phyloP scores from a whole-genome alignment of 2,329 filamentous ascomycete genomes.

The Gliomastix tumulicola region DNA sequence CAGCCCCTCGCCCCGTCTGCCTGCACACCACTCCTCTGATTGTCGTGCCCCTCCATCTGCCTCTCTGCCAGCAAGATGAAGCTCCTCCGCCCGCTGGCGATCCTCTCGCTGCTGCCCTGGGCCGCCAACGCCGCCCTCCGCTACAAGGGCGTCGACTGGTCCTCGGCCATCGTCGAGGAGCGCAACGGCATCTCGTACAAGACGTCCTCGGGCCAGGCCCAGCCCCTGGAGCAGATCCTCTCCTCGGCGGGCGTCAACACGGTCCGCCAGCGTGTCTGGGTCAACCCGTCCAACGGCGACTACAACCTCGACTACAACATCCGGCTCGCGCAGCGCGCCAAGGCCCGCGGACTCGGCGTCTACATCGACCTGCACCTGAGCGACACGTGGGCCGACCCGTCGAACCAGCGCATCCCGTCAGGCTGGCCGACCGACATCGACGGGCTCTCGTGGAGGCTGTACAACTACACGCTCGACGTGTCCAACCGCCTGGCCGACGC shows the following conservation, averaged over 20 bases:
- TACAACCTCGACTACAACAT: constrained; percentile 69
- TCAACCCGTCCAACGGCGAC: constrained; percentile 55
- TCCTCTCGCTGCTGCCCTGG: no score
- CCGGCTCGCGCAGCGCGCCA: constrained; percentile 56
- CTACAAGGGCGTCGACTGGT: constrained; percentile 65
- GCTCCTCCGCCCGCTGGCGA: no score
- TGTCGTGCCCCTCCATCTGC: no score
- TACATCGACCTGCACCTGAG: constrained; percentile 60
- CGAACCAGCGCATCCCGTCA: constrained; percentile 52
- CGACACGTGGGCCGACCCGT: constrained; percentile 67
- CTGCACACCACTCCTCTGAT: no score
- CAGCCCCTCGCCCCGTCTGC: no score
- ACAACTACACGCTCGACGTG: constrained; percentile 61
- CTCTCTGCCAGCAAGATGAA: no score
- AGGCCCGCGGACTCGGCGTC: constrained; percentile 53
- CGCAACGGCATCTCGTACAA: constrained; percentile 54
- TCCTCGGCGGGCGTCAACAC: constrained; percentile 58
- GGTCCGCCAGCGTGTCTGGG: constrained; percentile 66
- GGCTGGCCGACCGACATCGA: constrained; percentile 57
- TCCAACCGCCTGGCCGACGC: constrained; percentile 52
- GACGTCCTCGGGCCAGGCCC: constrained; percentile 39
- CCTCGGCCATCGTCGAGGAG: constrained; percentile 59
- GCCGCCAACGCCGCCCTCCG: constrained; percentile 47
- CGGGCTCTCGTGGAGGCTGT: constrained; percentile 52
- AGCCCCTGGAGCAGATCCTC: constrained; percentile 57